Percentiles rank a stretch among this genome's conserved stretches.
Evolutionary conservation across 179 eudicot genomes (phyloP).

Genomic region (Patellifolia procumbens): DNA sequence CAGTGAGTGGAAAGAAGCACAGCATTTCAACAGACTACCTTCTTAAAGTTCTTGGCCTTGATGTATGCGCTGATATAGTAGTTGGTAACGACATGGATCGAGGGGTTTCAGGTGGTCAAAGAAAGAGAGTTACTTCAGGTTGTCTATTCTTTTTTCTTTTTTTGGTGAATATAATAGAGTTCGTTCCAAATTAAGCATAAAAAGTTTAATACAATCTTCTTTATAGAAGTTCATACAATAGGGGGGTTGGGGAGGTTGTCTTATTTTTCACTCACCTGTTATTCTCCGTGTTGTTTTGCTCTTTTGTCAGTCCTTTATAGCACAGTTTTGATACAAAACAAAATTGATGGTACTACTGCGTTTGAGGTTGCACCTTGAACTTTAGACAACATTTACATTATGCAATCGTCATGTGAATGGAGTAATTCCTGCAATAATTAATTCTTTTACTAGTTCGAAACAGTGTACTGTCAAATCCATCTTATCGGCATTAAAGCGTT

Average conservation of each 20-base stretch:
- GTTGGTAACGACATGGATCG: slow-evolving; percentile 37
- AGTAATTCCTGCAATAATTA: background rate
- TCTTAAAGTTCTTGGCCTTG: slow-evolving; percentile 41
- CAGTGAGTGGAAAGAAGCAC: slow-evolving; percentile 65
- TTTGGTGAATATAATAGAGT: too few relatives aligned
- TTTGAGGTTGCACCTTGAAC: background rate
- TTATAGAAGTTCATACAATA: too few relatives aligned
- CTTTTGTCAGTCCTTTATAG: background rate
- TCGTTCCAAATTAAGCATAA: too few relatives aligned
- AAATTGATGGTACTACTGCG: background rate
- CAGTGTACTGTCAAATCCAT: too few relatives aligned
- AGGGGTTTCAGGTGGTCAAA: slow-evolving; percentile 47
- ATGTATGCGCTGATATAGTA: slow-evolving; percentile 37
- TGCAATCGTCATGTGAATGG: background rate
- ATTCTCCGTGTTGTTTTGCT: background rate
- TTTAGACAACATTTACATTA: background rate
- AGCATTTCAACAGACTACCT: slow-evolving; percentile 64
- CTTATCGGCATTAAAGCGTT: too few relatives aligned
- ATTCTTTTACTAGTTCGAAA: background rate
- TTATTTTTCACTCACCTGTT: slow-evolving; percentile 15
- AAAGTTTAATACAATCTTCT: too few relatives aligned
- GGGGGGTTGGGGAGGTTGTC: too few relatives aligned
- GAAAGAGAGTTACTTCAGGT: slow-evolving; percentile 44
- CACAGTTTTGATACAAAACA: background rate
- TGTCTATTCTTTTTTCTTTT: slow-evolving; percentile 5